Conservation (phyloP, 768 basidiomycete genomes). For the Pisolithus orientalis region DNA sequence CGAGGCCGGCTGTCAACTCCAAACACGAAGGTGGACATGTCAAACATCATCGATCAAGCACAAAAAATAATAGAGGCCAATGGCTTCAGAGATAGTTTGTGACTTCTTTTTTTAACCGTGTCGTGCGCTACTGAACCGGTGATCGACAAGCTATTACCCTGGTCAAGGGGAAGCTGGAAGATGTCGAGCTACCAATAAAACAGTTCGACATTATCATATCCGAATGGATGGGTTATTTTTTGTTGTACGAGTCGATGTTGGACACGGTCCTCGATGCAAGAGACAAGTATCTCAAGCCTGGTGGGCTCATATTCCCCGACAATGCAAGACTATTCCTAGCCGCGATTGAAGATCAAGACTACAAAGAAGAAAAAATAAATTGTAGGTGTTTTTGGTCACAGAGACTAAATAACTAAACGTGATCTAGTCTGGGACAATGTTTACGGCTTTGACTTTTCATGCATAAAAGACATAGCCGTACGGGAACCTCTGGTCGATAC, state of each 20-base stretch:
- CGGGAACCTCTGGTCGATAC: slow-evolving; percentile 97
- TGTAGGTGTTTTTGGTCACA: slow-evolving; percentile 41
- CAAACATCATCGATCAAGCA: slow-evolving; percentile 99
- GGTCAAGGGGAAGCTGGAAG: slow-evolving; percentile 97
- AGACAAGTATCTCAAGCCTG: slow-evolving; percentile 92
- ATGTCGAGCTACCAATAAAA: slow-evolving; percentile 78
- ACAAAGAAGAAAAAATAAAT: slow-evolving; percentile 99
- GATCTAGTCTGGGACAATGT: slow-evolving; percentile 95
- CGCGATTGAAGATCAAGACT: slow-evolving; percentile 98
- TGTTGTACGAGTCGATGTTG: slow-evolving; percentile 98
- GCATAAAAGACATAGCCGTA: slow-evolving; percentile 97
- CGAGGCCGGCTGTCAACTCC: slow-evolving; percentile 1
- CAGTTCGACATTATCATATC: slow-evolving; percentile 99
- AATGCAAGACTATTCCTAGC: slow-evolving; percentile 88
- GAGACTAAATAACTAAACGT: neutral
- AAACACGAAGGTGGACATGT: slow-evolving; percentile 87
- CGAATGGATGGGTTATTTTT: slow-evolving; percentile 99
- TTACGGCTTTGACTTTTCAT: slow-evolving; percentile 98
- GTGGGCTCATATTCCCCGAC: slow-evolving; percentile 94
- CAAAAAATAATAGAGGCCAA: slow-evolving; percentile 95
- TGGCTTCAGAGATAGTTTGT: slow-evolving; percentile 90
- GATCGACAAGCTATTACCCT: slow-evolving; percentile 72
- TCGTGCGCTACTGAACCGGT: slow-evolving; percentile 1
- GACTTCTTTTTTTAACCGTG: neutral
- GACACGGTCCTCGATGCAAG: slow-evolving; percentile 96